These are phyloP conservation scores for Cladosporium sphaerospermum DNA, from an alignment of 2,329 filamentous ascomycete species.

Conservation along the genomic window DNA sequence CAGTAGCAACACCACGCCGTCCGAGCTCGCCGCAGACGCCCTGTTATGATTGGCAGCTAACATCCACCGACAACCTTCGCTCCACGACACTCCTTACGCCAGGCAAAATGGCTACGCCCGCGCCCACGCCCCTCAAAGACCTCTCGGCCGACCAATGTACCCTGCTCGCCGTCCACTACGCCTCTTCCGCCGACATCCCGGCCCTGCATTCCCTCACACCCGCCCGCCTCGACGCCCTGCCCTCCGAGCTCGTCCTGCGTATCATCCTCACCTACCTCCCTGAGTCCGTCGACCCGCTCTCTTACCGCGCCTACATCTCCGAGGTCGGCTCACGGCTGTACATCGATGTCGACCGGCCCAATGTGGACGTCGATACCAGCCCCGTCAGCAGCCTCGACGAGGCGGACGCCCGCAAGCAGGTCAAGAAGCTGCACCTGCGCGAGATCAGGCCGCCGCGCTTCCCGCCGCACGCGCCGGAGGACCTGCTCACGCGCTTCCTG, in stretches of 20 bases:
- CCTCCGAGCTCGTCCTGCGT: constrained; percentile 60
- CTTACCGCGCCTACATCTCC: constrained; percentile 57
- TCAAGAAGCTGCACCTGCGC: constrained; percentile 57
- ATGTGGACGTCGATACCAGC: constrained; percentile 47
- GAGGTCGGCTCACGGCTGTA: constrained; percentile 49
- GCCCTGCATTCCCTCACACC: constrained; percentile 56
- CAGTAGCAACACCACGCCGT: too few relatives aligned
- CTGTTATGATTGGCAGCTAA: constrained; percentile 1
- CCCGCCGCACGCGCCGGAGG: constrained; percentile 44
- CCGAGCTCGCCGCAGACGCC: neutral
- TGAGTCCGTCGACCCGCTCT: constrained; percentile 58
- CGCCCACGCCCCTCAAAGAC: constrained; percentile 16
- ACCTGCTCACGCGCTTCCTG: constrained; percentile 58
- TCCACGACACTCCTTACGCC: neutral
- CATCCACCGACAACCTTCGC: neutral
- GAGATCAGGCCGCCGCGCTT: constrained; percentile 49
- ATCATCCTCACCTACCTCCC: constrained; percentile 73
- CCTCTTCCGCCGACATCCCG: constrained; percentile 59
- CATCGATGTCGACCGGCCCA: constrained; percentile 34
- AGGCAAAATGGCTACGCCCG: neutral
- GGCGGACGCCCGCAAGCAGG: constrained; percentile 58
- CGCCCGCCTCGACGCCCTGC: constrained; percentile 52
- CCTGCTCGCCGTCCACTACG: constrained; percentile 65
- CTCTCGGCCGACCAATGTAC: constrained; percentile 63
- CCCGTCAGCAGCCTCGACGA: constrained; percentile 54